phyloP scores from a whole-genome alignment of 257 asterid species.

The Solanum sejunctum region DNA sequence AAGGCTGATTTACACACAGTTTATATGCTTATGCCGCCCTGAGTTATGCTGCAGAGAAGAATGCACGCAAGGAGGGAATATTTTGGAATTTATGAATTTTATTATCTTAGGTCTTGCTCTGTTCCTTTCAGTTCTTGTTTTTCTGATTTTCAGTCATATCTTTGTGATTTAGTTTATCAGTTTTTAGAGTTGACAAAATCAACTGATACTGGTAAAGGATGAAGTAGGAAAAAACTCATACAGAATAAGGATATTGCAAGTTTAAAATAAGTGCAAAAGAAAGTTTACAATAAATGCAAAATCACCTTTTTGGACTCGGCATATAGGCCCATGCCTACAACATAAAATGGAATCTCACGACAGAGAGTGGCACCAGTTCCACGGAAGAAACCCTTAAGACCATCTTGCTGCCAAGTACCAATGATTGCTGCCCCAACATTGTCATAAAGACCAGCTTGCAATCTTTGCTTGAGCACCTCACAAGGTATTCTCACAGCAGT shows the following conservation, averaged over 20 bases:
- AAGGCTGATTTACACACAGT: not conserved
- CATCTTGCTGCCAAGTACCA: conserved; percentile 89
- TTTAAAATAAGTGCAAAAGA: not conserved
- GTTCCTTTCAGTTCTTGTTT: not conserved
- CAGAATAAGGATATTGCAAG: not conserved
- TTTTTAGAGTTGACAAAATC: not conserved
- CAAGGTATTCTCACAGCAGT: conserved; percentile 90
- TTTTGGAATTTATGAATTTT: not conserved
- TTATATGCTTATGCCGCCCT: not conserved
- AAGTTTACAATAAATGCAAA: too few species aligned
- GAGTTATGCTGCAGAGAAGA: not conserved
- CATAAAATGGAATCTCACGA: conserved; percentile 92
- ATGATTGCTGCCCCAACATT: conserved; percentile 73
- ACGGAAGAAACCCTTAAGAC: conserved; percentile 80
- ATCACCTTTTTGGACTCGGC: conserved; percentile 90
- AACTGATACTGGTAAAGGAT: not conserved
- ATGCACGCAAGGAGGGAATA: not conserved
- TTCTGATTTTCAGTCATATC: not conserved
- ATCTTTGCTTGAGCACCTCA: conserved; percentile 89
- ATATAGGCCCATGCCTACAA: conserved; percentile 93
- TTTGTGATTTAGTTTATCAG: not conserved
- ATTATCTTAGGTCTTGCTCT: not conserved
- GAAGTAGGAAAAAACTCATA: not conserved
- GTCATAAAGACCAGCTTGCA: conserved; percentile 77
- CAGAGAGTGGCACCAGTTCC: conserved; percentile 95